Conservation (phyloP, 805 yeast genomes). For the Grigorovia yakushimaensis region DNA sequence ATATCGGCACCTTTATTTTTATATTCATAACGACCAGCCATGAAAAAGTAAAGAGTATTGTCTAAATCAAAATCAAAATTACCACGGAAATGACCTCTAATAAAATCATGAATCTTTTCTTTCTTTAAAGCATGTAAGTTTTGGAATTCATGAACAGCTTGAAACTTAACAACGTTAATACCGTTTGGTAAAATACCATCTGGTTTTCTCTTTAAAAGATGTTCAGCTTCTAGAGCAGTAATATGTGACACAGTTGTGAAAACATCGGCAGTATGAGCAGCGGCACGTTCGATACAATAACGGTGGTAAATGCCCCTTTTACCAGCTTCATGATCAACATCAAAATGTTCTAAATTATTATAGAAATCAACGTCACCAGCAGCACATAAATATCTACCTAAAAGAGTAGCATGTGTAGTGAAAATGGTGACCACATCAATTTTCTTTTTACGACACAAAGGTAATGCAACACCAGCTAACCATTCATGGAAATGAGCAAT, state of each 20-base stretch:
- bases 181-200: conserved; percentile 98
- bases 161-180: conserved; percentile 87
- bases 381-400: conserved; percentile 93
- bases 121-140: conserved; percentile 87
- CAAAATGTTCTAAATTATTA: conserved; percentile 79
- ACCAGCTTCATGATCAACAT: conserved; percentile 96
- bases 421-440: conserved; percentile 91
- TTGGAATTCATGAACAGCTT: conserved; percentile 96
- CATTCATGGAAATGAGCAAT: conserved; percentile 95
- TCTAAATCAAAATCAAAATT: conserved; percentile 91
- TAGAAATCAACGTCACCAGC: conserved; percentile 95
- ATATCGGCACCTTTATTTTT: conserved; percentile 95
- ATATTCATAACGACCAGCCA: conserved; percentile 95
- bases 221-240: conserved; percentile 94
- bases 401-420: conserved; percentile 92
- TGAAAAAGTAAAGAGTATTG: conserved; percentile 87
- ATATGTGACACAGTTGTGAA: conserved; percentile 96
- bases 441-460: conserved; percentile 81
- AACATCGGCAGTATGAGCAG: conserved; percentile 94
- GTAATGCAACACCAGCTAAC: conserved; percentile 95
- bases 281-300: conserved; percentile 92
- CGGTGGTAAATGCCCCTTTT: conserved; percentile 95
- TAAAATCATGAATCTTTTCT: conserved; percentile 86
- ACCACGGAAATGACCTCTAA: conserved; percentile 95
- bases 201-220: conserved; percentile 86